These are phyloP conservation scores for Rasamsonia emersonii DNA, from an alignment of 2,329 filamentous ascomycete species.

Conservation along the genomic window DNA sequence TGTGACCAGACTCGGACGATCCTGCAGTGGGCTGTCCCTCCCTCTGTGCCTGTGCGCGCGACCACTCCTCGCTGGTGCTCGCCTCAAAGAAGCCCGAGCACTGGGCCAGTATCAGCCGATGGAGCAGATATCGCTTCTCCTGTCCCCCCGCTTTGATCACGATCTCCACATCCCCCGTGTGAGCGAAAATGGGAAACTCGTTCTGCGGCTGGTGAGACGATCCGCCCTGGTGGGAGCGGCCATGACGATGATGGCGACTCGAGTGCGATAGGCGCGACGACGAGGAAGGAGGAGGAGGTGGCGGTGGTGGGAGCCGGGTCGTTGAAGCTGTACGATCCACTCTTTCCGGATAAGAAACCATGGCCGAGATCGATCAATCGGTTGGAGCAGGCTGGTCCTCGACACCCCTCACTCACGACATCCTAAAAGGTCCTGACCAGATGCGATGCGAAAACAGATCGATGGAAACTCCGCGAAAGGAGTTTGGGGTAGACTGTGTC, in stretches of 20 bases:
- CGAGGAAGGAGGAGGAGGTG: conserved; percentile 55
- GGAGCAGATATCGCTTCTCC: conserved; percentile 78
- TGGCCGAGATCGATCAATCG: conserved; percentile 12
- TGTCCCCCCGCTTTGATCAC: conserved; percentile 59
- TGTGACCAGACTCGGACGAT: conserved; percentile 40
- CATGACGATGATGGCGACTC: conserved; percentile 62
- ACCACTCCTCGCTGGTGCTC: conserved; percentile 68
- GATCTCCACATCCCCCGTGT: conserved; percentile 90
- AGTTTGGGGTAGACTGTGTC: too few relatives aligned
- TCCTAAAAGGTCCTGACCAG: too few relatives aligned
- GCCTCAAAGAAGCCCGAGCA: conserved; percentile 93
- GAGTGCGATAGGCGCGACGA: conserved; percentile 54
- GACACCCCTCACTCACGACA: too few relatives aligned
- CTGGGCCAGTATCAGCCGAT: conserved; percentile 77
- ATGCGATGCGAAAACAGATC: too few relatives aligned
- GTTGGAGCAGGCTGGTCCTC: too few relatives aligned
- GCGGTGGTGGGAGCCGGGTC: too few relatives aligned
- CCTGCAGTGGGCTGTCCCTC: conserved; percentile 15
- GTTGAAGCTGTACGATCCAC: conserved; percentile 46
- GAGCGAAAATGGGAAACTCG: conserved; percentile 84
- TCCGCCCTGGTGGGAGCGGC: conserved; percentile 71
- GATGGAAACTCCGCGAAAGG: too few relatives aligned
- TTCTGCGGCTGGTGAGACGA: conserved; percentile 65
- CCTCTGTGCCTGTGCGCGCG: conserved; percentile 28
- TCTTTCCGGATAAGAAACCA: conserved; percentile 38